Conservation (phyloP, 2,329 filamentous ascomycete genomes). For the Torrubiella hemipterigena region DNA sequence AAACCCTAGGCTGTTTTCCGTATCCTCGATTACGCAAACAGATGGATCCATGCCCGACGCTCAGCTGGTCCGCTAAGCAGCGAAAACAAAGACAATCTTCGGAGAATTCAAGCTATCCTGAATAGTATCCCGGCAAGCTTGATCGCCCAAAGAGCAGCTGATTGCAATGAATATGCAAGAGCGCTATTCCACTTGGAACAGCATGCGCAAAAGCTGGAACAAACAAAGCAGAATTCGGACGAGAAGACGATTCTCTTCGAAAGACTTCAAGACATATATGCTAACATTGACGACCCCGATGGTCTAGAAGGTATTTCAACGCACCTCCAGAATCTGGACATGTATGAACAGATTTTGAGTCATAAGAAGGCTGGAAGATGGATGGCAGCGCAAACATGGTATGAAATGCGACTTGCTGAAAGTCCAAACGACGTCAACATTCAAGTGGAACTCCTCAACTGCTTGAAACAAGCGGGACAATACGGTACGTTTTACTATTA, state of each 20-base stretch:
- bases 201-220: slow-evolving; percentile 50
- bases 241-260: slow-evolving; percentile 58
- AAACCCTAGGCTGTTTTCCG: slow-evolving; percentile 67
- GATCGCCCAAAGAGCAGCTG: slow-evolving; percentile 70
- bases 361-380: slow-evolving; percentile 88
- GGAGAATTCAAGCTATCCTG: slow-evolving; percentile 37
- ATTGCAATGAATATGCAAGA: slow-evolving; percentile 85
- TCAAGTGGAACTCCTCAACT: slow-evolving; percentile 74
- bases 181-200: slow-evolving; percentile 94
- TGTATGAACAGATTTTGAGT: slow-evolving; percentile 86
- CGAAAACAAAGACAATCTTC: slow-evolving; percentile 34
- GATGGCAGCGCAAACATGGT: slow-evolving; percentile 95
- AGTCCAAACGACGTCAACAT: slow-evolving; percentile 64
- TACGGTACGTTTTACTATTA: slow-evolving; percentile 47
- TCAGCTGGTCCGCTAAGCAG: slow-evolving; percentile 15
- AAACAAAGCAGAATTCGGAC: slow-evolving; percentile 30
- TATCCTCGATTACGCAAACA: slow-evolving; percentile 80
- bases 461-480: slow-evolving; percentile 90
- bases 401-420: slow-evolving; percentile 77
- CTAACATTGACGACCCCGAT: slow-evolving; percentile 94
- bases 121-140: slow-evolving; percentile 61
- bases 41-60: slow-evolving; percentile 72
- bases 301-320: slow-evolving; percentile 90
- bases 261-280: slow-evolving; percentile 84
- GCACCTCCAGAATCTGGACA: slow-evolving; percentile 73